phyloP scores from a whole-genome alignment of 768 basidiomycete species.

The Sistotremastrum suecicum region DNA sequence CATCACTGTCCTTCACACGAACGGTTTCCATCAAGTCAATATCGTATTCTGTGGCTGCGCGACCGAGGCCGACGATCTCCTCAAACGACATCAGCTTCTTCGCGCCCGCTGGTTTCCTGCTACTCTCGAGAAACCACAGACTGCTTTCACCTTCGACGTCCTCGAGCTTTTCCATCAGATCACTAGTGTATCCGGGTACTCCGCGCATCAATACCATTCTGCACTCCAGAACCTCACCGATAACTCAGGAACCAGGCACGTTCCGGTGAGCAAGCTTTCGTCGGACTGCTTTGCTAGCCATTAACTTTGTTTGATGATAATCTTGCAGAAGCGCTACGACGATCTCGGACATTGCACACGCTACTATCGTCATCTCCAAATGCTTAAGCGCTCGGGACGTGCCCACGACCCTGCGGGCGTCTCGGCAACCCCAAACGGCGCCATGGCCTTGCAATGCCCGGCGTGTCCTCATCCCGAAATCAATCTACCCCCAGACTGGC shows the following conservation, averaged over 20 bases:
- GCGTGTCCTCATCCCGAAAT: constrained; percentile 21
- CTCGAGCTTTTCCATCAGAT: constrained; percentile 16
- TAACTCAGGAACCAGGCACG: constrained; percentile 12
- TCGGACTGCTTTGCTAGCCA: too few species aligned
- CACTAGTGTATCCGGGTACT: constrained; percentile 17
- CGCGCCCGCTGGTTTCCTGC: constrained; percentile 19
- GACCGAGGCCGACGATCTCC: too few species aligned
- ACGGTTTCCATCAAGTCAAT: constrained; percentile 18
- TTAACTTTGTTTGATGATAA: too few species aligned
- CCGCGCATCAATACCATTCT: constrained; percentile 17
- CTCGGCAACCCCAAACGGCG: constrained; percentile 9
- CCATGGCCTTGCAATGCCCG: constrained; percentile 17
- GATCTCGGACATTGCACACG: constrained; percentile 4
- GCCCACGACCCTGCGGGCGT: neutral
- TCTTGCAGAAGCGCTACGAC: constrained; percentile 2
- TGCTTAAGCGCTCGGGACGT: too few species aligned
- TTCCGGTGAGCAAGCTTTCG: too few species aligned
- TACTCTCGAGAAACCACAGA: constrained; percentile 14
- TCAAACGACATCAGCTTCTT: constrained; percentile 16
- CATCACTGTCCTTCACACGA: constrained; percentile 13
- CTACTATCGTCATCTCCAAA: too few species aligned
- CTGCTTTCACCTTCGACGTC: constrained; percentile 13
- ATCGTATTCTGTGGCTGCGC: constrained; percentile 21
- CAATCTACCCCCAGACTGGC: constrained; percentile 17
- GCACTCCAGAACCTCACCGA: constrained; percentile 12